Conservation (phyloP, 768 basidiomycete species). For the Pisolithus marmoratus region DNA sequence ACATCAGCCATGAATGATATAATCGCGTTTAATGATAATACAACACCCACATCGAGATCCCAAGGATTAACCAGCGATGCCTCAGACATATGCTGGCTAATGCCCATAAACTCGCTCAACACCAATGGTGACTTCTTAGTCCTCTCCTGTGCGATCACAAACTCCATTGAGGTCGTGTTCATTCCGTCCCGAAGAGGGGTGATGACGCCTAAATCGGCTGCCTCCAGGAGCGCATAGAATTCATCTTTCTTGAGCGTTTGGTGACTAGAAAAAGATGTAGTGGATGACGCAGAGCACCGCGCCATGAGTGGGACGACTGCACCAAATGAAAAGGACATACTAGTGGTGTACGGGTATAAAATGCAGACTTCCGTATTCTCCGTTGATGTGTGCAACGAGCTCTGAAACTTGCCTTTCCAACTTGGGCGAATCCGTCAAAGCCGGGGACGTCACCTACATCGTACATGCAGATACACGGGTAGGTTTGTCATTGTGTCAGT, state of each 20-base stretch:
- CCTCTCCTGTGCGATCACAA: constrained; percentile 86
- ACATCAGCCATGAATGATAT: neutral
- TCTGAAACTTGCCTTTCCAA: constrained; percentile 92
- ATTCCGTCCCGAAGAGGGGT: constrained; percentile 96
- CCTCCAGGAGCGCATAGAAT: constrained; percentile 90
- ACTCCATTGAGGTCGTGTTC: constrained; percentile 99
- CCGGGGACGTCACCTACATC: constrained; percentile 81
- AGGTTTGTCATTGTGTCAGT: constrained; percentile 23
- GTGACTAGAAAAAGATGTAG: constrained; percentile 52
- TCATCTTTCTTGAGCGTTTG: constrained; percentile 97
- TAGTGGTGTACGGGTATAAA: constrained; percentile 98
- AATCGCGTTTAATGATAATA: neutral
- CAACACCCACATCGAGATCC: constrained; percentile 72
- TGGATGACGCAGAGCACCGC: neutral
- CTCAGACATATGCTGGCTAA: constrained; percentile 85
- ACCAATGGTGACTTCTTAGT: constrained; percentile 84
- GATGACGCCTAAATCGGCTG: constrained; percentile 92
- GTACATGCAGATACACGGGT: constrained; percentile 21
- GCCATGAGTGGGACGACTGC: no score
- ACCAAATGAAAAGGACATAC: constrained; percentile 43
- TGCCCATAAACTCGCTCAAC: constrained; percentile 97
- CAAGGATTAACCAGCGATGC: constrained; percentile 93
- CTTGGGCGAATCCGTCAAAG: constrained; percentile 87
- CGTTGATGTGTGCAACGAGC: constrained; percentile 91
- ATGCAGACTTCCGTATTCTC: constrained; percentile 88